Evolutionary conservation across 495 filamentous ascomycete genomes (phyloP), one percentile per base, ranked within the genome.

Genomic region (Hyaloscypha finlandica): DNA sequence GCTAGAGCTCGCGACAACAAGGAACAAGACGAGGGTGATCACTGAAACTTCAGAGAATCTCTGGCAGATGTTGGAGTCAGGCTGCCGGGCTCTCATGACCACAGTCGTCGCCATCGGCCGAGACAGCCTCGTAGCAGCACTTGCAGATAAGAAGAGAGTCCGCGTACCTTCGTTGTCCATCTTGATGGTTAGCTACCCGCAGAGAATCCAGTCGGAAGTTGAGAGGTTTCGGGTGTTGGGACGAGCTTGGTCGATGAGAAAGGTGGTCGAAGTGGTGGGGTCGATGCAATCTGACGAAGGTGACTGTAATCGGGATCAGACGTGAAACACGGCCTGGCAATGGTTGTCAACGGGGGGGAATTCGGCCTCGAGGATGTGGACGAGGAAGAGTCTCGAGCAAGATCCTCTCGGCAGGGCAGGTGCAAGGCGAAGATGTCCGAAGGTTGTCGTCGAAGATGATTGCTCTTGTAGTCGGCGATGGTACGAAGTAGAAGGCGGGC

Each of bases 121-220:
- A 14, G 58, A 45, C 65, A 67, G 66, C 61, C 66, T 64, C 39
- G 57, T 35, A 29, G 22, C 11, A 29, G 8, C 20, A 56, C 20
- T 31, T 56, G 20, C 22, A 53, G 30, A 35, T 52, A 25, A 56
- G 48, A 61, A 8, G 20, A 56, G 19, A 14, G n/a, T 33, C 14
- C 19, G 59, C 51, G 39, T 71, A 71, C 66, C 69, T 66, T 68
- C 61, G 39, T 14, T 52, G 22, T 55, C 66, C 69, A 68, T 68
- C 19, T 14, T 62, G 51, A 57, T 42, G 19, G 51, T 22, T 35
- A 4, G n/a, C 11, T 42, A 25, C 2, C 19, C 14, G 33, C 59
- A 42, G 59, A 42, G 8, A 16, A 48, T 6, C 42, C 4, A 12
- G 16, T 11, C 6, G 3, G 42, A 48, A 12, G 42, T 48, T 48